Evolutionary conservation across 176 grass and related monocot species (phyloP).

Genomic region (Zea luxurians): DNA sequence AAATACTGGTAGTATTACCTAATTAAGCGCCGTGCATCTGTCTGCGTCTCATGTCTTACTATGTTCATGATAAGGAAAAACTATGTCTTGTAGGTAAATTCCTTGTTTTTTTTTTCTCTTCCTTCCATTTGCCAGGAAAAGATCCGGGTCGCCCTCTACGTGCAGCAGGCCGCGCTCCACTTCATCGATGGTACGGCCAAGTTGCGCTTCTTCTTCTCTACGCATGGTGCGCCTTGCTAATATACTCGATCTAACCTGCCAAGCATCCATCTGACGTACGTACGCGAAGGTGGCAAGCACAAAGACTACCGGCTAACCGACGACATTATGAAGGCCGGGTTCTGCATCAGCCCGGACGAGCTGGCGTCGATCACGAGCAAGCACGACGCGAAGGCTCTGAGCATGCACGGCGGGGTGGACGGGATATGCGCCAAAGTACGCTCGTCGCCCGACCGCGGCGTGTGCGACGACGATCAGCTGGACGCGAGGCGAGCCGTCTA

Average conservation of each 20-base stretch:
- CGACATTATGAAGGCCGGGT: constrained; percentile 72
- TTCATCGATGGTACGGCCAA: not conserved
- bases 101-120: not conserved
- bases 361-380: constrained; percentile 69
- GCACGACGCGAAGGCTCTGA: constrained; percentile 64
- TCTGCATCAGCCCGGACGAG: constrained; percentile 78
- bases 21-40: too few relatives aligned
- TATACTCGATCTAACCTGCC: not conserved
- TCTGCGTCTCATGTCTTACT: not conserved
- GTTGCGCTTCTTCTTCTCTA: not conserved
- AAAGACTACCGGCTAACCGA: constrained; percentile 63
- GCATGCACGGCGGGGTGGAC: constrained; percentile 62
- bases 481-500: constrained; percentile 67
- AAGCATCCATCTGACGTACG: not conserved
- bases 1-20: too few relatives aligned
- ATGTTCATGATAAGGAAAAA: not conserved
- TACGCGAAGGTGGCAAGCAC: constrained; percentile 48
- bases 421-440: constrained; percentile 70
- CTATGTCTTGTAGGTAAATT: not conserved
- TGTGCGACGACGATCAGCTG: constrained; percentile 43
- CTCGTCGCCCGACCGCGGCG: constrained; percentile 51
- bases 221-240: not conserved
- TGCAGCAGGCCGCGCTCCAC: not conserved
- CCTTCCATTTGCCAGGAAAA: not conserved
- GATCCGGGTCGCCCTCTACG: not conserved